A percentile compares a stretch with the other conserved stretches of the same genome.
phyloP scores from a whole-genome alignment of 23 red algal species.

The Gracilaria vermiculophylla region DNA sequence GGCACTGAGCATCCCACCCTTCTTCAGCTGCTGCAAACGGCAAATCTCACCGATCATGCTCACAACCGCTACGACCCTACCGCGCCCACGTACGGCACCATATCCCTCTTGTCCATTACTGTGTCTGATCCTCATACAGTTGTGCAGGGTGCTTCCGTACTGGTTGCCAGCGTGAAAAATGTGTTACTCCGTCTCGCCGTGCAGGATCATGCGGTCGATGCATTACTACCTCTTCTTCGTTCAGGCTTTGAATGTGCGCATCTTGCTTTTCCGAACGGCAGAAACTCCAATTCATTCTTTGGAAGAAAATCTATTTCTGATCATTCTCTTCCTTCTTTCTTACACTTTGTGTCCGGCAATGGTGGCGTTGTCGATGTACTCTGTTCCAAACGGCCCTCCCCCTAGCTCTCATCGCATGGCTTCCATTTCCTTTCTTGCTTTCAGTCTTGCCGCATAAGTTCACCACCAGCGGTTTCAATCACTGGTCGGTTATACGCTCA shows the following conservation, averaged over 20 bases:
- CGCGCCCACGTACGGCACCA: background rate
- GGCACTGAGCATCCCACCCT: background rate
- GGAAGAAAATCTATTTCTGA: background rate
- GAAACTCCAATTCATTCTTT: background rate
- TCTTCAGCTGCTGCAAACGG: background rate
- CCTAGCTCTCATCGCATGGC: background rate
- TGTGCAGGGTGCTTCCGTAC: background rate
- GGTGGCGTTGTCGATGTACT: background rate
- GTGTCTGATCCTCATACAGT: background rate
- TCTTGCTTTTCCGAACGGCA: background rate
- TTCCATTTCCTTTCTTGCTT: background rate
- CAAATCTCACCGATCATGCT: background rate
- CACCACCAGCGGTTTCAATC: background rate
- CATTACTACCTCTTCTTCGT: background rate
- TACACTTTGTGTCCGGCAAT: background rate
- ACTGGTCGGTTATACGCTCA: background rate
- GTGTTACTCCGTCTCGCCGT: background rate
- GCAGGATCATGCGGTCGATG: background rate
- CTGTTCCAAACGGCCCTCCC: background rate
- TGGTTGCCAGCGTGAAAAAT: background rate
- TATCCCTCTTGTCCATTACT: background rate
- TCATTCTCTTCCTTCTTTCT: background rate
- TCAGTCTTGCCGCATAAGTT: background rate
- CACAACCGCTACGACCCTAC: background rate
- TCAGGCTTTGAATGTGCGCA: conserved; percentile 22